Evolutionary conservation across 2,329 filamentous ascomycete genomes (phyloP).

Genomic region (Ceratocystis lukuohia): DNA sequence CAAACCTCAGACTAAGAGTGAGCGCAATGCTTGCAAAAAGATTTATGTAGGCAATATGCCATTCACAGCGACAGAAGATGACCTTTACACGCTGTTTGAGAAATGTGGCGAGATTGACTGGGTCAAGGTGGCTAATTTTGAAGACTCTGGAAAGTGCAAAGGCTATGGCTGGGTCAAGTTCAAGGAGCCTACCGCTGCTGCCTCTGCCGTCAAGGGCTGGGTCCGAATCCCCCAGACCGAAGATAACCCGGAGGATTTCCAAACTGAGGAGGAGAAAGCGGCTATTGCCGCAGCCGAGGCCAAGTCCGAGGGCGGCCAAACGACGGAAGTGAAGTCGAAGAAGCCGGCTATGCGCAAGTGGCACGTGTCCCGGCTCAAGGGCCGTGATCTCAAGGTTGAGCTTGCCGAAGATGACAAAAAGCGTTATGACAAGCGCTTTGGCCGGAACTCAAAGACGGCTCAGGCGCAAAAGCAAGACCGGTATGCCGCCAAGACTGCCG

Average conservation of each 20-base stretch:
- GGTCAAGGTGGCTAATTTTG: slow-evolving; percentile 84
- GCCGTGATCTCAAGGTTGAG: slow-evolving; percentile 73
- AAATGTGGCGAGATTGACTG: slow-evolving; percentile 74
- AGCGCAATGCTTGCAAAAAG: slow-evolving; percentile 56
- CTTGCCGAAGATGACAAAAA: slow-evolving; percentile 83
- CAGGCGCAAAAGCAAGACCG: slow-evolving; percentile 22
- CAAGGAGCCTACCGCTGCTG: slow-evolving; percentile 60
- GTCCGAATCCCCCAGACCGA: slow-evolving; percentile 55
- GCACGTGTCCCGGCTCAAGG: slow-evolving; percentile 75
- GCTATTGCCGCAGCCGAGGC: slow-evolving; percentile 33
- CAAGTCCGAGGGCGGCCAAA: slow-evolving; percentile 30
- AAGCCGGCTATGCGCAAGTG: slow-evolving; percentile 53
- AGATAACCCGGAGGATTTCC: slow-evolving; percentile 49
- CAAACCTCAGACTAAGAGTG: slow-evolving; percentile 27
- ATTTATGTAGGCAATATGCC: slow-evolving; percentile 86
- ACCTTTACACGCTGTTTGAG: slow-evolving; percentile 65
- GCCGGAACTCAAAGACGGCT: slow-evolving; percentile 48
- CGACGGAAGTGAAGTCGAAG: slow-evolving; percentile 30
- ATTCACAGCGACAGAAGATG: slow-evolving; percentile 70
- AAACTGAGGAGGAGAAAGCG: slow-evolving; percentile 27
- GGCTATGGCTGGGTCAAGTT: slow-evolving; percentile 95
- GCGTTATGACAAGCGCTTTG: slow-evolving; percentile 87
- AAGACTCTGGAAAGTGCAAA: slow-evolving; percentile 95
- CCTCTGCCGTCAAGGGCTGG: slow-evolving; percentile 60
- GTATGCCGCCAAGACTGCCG: slow-evolving; percentile 19